phyloP scores from a whole-genome alignment of 2,329 filamentous ascomycete species.

The Botrytis medusae region DNA sequence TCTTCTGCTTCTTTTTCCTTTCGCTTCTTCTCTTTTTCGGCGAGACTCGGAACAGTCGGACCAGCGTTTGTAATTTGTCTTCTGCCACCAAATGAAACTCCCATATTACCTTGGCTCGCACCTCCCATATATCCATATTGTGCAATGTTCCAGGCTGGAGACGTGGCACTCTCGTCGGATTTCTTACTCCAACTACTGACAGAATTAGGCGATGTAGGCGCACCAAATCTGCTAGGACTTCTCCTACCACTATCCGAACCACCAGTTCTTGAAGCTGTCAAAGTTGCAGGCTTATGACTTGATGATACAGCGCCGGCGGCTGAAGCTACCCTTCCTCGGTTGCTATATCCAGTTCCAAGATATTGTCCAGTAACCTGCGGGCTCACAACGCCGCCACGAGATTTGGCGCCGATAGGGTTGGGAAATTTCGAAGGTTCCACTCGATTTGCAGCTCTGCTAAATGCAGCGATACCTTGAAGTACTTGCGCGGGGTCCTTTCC shows the following conservation, averaged over 20 bases:
- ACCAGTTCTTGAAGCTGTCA: slow-evolving; percentile 39
- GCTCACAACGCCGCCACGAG: slow-evolving; percentile 57
- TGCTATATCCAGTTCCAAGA: slow-evolving; percentile 42
- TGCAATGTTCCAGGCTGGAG: slow-evolving; percentile 96
- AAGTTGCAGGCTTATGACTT: slow-evolving; percentile 44
- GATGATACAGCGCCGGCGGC: slow-evolving; percentile 60
- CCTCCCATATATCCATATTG: slow-evolving; percentile 99
- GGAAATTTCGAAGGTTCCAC: slow-evolving; percentile 74
- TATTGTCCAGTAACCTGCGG: slow-evolving; percentile 62
- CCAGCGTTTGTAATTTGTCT: slow-evolving; percentile 86
- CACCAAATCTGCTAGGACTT: slow-evolving; percentile 61
- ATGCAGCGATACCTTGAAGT: slow-evolving; percentile 85
- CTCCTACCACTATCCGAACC: slow-evolving; percentile 53
- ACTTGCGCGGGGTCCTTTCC: slow-evolving; percentile 95
- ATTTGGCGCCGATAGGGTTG: slow-evolving; percentile 71
- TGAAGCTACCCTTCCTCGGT: slow-evolving; percentile 51
- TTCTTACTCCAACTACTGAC: slow-evolving; percentile 91
- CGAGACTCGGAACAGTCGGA: slow-evolving; percentile 75
- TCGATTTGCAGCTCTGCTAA: slow-evolving; percentile 80
- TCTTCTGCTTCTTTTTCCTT: slow-evolving; percentile 58
- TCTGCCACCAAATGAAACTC: slow-evolving; percentile 86
- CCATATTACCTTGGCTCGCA: slow-evolving; percentile 91
- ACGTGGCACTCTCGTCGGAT: slow-evolving; percentile 74
- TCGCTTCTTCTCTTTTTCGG: slow-evolving; percentile 75
- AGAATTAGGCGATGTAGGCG: slow-evolving; percentile 51